phyloP scores from a whole-genome alignment of 164 flowering plant species.

The Euptelea pleiosperma region DNA sequence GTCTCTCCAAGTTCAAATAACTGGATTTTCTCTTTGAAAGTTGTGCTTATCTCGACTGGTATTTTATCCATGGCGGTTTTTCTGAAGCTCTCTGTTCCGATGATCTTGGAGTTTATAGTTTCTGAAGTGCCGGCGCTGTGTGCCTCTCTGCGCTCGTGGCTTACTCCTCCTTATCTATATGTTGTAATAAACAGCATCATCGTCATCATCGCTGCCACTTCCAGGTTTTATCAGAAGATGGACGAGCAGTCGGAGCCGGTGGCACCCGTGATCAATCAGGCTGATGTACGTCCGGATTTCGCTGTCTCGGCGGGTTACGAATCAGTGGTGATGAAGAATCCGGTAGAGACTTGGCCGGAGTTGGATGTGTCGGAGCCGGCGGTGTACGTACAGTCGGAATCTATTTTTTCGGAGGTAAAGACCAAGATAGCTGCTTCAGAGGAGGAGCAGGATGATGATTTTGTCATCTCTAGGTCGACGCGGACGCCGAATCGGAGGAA shows the following conservation, averaged over 20 bases:
- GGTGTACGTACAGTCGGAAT: not conserved
- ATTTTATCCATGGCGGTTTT: conserved; percentile 41
- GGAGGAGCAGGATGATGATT: conserved; percentile 33
- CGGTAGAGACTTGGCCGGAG: not conserved
- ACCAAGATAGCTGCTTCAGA: not conserved
- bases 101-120: conserved; percentile 27
- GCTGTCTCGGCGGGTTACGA: conserved; percentile 3
- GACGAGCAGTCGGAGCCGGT: not conserved
- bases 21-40: conserved; percentile 30
- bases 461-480: conserved; percentile 25
- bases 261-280: not conserved
- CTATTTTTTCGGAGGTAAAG: conserved; percentile 3
- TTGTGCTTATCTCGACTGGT: conserved; percentile 34
- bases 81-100: conserved; percentile 41
- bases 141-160: conserved; percentile 40
- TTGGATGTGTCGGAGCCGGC: not conserved
- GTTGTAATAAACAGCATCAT: conserved; percentile 74
- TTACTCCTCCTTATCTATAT: conserved; percentile 79
- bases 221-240: conserved; percentile 35
- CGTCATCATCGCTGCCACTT: conserved; percentile 75
- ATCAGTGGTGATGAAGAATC: not conserved
- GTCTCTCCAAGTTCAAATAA: conserved; percentile 8
- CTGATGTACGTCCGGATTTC: conserved; percentile 4
- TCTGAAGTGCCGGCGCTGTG: conserved; percentile 48
- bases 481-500: conserved; percentile 27